These are phyloP conservation scores for Phoenix dactylifera DNA, from an alignment of 176 grass and related monocot species.

Conservation along the genomic window DNA sequence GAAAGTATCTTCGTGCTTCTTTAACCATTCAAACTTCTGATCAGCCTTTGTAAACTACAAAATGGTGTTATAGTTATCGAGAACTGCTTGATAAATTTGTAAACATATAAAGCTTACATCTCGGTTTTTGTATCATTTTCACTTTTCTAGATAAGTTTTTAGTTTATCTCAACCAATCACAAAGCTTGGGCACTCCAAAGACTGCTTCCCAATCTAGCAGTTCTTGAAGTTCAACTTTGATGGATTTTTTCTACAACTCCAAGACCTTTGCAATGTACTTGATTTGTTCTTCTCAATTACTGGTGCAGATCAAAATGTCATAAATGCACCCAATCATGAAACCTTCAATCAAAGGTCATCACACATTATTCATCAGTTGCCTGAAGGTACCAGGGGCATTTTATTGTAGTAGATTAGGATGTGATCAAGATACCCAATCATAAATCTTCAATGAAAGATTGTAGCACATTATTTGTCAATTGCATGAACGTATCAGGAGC, in stretches of 20 bases:
- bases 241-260: background rate
- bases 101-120: too few relatives aligned
- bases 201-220: background rate
- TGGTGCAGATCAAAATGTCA: too few relatives aligned
- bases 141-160: background rate
- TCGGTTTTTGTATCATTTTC: background rate
- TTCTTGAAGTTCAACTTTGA: background rate
- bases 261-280: background rate
- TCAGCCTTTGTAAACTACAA: too few relatives aligned
- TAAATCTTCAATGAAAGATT: background rate
- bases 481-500: conserved; percentile 4
- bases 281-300: background rate
- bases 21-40: background rate
- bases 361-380: too few relatives aligned
- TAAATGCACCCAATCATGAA: too few relatives aligned
- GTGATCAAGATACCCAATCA: conserved; percentile 7
- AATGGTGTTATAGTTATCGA: too few relatives aligned
- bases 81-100: too few relatives aligned
- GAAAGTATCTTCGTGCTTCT: conserved; percentile 3
- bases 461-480: conserved; percentile 6
- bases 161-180: conserved; percentile 2
- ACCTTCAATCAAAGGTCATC: too few relatives aligned
- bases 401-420: background rate
- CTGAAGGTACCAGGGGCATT: too few relatives aligned
- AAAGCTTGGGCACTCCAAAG: background rate